These are phyloP conservation scores for Nakazawaea laoshanensis DNA, from an alignment of 805 yeast species.

Conservation along the genomic window DNA sequence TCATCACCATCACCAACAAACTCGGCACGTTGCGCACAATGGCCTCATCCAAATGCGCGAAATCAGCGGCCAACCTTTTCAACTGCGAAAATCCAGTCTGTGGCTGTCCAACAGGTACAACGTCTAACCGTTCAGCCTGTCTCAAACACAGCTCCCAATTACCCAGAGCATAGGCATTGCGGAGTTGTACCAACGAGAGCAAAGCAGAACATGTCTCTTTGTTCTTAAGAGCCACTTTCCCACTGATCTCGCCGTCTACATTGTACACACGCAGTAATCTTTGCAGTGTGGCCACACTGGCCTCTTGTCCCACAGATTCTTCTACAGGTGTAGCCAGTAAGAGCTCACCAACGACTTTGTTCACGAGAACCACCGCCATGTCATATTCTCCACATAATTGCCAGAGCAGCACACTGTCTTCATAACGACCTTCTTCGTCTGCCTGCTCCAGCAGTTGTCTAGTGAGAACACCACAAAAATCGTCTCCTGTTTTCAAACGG, in stretches of 20 bases:
- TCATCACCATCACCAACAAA: conserved; percentile 74
- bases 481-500: conserved; percentile 45
- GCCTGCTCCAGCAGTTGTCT: conserved; percentile 82
- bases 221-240: conserved; percentile 43
- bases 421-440: conserved; percentile 82
- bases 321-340: conserved; percentile 65
- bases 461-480: conserved; percentile 62
- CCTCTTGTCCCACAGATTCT: conserved; percentile 41
- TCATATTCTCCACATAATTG: conserved; percentile 85
- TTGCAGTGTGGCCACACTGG: conserved; percentile 36
- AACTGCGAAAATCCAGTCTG: conserved; percentile 45
- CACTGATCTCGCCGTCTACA: conserved; percentile 50
- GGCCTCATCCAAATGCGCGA: conserved; percentile 55
- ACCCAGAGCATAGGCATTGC: conserved; percentile 45
- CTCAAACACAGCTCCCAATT: conserved; percentile 54
- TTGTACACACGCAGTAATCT: conserved; percentile 36
- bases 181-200: conserved; percentile 58
- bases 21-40: conserved; percentile 75
- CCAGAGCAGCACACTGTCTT: conserved; percentile 78
- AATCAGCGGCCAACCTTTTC: conserved; percentile 63
- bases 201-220: conserved; percentile 60
- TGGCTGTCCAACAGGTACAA: conserved; percentile 51
- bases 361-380: conserved; percentile 67
- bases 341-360: conserved; percentile 70
- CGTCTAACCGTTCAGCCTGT: conserved; percentile 47